Conservation (phyloP, 1,139 yeast species). For the Dujonia santamariae region DNA sequence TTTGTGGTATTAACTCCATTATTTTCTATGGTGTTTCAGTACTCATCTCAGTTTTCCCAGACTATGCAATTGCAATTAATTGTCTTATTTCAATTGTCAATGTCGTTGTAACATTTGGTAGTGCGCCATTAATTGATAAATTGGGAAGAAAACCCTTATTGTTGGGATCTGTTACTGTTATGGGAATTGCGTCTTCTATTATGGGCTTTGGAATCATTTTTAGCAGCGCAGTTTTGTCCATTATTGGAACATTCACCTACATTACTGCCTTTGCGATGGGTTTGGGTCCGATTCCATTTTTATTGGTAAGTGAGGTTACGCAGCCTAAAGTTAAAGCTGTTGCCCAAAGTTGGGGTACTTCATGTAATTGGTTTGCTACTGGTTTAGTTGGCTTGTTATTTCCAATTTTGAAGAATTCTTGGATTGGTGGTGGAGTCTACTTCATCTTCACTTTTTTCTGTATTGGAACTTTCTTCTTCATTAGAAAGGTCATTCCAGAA, state of each 20-base stretch:
- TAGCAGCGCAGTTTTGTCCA: conserved; percentile 50
- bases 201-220: conserved; percentile 65
- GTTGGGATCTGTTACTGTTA: conserved; percentile 58
- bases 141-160: conserved; percentile 77
- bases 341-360: conserved; percentile 92
- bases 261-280: conserved; percentile 88
- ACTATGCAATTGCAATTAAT: conserved; percentile 65
- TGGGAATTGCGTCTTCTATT: conserved; percentile 63
- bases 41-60: conserved; percentile 65
- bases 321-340: conserved; percentile 75
- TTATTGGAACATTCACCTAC: conserved; percentile 66
- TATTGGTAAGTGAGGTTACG: conserved; percentile 84
- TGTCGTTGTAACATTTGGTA: conserved; percentile 63
- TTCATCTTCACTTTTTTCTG: conserved; percentile 65
- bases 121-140: conserved; percentile 72
- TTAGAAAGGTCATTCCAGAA: conserved; percentile 61
- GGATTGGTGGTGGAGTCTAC: conserved; percentile 80
- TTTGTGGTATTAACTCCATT: conserved; percentile 89
- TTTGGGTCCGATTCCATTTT: conserved; percentile 90
- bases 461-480: conserved; percentile 44
- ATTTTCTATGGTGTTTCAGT: conserved; percentile 90
- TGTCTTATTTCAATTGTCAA: conserved; percentile 73
- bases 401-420: conserved; percentile 60
- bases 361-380: conserved; percentile 89
- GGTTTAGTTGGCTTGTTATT: conserved; percentile 77